Evolutionary conservation across 2,329 filamentous ascomycete genomes (phyloP).

Genomic region (Fusarium cicatricum): DNA sequence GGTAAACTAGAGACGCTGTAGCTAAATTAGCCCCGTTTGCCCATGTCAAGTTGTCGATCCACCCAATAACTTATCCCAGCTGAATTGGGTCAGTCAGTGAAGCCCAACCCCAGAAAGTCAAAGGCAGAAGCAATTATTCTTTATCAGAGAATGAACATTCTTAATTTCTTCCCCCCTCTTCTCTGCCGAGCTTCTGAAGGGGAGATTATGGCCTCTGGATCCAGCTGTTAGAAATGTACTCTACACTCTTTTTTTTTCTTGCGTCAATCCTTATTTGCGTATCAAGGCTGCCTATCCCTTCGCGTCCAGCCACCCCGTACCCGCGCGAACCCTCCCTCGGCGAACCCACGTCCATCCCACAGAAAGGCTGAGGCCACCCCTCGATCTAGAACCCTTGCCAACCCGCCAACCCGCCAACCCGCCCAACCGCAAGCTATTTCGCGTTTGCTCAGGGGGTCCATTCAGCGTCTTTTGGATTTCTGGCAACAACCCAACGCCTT

Average conservation of each 20-base stretch:
- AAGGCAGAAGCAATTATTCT: constrained; percentile 34
- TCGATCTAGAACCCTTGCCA: constrained; percentile 43
- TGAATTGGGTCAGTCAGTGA: constrained; percentile 11
- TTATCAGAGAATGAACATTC: constrained; percentile 6
- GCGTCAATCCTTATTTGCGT: not conserved
- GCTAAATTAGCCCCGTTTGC: constrained; percentile 3
- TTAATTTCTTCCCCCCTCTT: not conserved
- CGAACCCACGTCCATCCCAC: constrained; percentile 24
- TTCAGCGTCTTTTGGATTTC: constrained; percentile 33
- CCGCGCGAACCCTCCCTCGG: constrained; percentile 1
- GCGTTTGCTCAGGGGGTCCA: constrained; percentile 45
- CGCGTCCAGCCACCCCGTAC: constrained; percentile 6
- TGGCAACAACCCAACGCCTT: constrained; percentile 23
- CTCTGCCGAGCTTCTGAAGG: constrained; percentile 3
- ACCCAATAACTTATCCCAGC: not conserved
- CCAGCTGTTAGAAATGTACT: not conserved
- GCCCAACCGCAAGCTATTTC: constrained; percentile 37
- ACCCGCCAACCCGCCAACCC: constrained; percentile 23
- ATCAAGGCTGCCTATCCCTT: constrained; percentile 3
- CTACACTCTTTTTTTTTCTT: constrained; percentile 3
- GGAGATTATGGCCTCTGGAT: constrained; percentile 16
- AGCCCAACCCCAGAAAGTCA: constrained; percentile 22
- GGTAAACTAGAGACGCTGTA: not conserved
- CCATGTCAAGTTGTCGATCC: constrained; percentile 9
- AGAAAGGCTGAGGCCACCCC: constrained; percentile 43